Conservation (phyloP, 202 grass and related monocot genomes). For the Cymbopogon flexuosus region DNA sequence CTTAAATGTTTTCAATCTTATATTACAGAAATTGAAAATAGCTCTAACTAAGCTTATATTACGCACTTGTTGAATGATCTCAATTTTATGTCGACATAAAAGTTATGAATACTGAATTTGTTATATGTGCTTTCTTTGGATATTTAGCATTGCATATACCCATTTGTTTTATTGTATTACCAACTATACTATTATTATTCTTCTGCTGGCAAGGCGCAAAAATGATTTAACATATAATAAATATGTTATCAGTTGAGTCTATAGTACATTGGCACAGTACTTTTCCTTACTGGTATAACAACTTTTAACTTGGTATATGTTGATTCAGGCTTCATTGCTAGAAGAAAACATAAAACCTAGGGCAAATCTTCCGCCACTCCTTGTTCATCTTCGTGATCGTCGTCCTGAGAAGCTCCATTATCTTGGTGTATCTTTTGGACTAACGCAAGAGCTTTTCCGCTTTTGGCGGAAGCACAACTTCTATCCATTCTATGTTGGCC, state of each 20-base stretch:
- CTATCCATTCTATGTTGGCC: slow-evolving; percentile 89
- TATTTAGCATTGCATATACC: not conserved
- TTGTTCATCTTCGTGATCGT: slow-evolving; percentile 61
- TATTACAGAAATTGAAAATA: not conserved
- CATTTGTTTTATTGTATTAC: not conserved
- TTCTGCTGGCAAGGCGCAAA: not conserved
- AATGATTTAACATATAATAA: not conserved
- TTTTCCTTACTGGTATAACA: not conserved
- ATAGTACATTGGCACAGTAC: not conserved
- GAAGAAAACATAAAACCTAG: slow-evolving; percentile 78
- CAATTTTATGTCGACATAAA: not conserved
- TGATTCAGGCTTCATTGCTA: slow-evolving; percentile 77
- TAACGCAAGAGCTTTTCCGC: slow-evolving; percentile 82
- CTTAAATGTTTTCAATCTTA: not conserved
- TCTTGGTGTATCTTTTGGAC: slow-evolving; percentile 87
- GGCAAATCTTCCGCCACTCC: slow-evolving; percentile 75
- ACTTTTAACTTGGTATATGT: slow-evolving; percentile 4
- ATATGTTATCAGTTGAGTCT: not conserved
- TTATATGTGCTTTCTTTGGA: not conserved
- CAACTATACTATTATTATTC: not conserved
- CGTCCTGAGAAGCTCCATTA: slow-evolving; percentile 83
- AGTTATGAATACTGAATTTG: not conserved
- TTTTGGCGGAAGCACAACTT: slow-evolving; percentile 92
- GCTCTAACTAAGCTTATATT: not conserved
- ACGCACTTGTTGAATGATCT: not conserved